Percentiles rank a stretch among this genome's conserved stretches.
These are phyloP conservation scores for Monosporozyma yasuniensis DNA, from an alignment of 805 yeast genomes.

Conservation along the genomic window DNA sequence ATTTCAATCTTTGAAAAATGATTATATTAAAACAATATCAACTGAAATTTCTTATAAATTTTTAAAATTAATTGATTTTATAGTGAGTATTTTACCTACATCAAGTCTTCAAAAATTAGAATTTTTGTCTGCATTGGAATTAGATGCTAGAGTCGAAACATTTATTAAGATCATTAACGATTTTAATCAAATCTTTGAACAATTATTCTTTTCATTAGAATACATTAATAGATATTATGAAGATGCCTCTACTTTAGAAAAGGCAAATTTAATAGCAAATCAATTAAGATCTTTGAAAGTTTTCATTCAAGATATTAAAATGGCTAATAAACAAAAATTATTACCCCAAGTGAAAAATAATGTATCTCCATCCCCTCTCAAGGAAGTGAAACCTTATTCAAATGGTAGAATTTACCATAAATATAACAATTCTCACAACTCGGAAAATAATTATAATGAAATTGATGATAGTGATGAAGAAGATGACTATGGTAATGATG, in stretches of 20 bases:
- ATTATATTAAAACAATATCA: conserved; percentile 13
- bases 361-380: neutral
- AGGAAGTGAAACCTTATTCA: neutral
- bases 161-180: conserved; percentile 29
- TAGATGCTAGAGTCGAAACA: conserved; percentile 29
- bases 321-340: conserved; percentile 5
- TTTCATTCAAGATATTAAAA: conserved; percentile 40
- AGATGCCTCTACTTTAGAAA: conserved; percentile 44
- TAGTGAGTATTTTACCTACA: conserved; percentile 44
- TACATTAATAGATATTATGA: conserved; percentile 40
- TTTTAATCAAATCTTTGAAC: conserved; percentile 35
- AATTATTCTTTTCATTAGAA: conserved; percentile 25
- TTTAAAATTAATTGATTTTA: conserved; percentile 35
- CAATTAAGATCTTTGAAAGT: conserved; percentile 45
- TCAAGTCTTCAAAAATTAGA: conserved; percentile 36
- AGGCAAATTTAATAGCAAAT: conserved; percentile 45
- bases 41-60: conserved; percentile 12
- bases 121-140: conserved; percentile 30
- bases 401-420: neutral
- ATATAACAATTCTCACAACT: neutral
- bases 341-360: neutral
- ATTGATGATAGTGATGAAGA: conserved; percentile 16
- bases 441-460: neutral
- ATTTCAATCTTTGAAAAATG: conserved; percentile 18
- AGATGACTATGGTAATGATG: conserved; percentile 47